Evolutionary conservation across 1,284 basidiomycete species (phyloP).

Genomic region (Rhodotorula sp.): DNA sequence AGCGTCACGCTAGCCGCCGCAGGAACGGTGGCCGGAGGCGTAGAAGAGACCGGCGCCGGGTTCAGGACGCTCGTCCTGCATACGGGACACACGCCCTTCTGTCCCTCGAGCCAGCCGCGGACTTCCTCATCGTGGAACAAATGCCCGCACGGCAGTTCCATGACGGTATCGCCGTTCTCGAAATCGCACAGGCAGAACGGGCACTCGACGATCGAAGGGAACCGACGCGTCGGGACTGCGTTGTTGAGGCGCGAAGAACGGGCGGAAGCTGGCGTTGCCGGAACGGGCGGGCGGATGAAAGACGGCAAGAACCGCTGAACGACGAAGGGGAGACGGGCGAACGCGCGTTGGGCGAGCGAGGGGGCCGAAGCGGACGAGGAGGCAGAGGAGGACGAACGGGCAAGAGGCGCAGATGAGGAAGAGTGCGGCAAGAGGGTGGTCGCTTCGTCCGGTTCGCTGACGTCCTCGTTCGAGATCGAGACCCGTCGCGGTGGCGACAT

Average conservation of each 20-base stretch:
- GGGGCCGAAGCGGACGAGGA: background rate
- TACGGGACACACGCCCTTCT: slow-evolving; percentile 61
- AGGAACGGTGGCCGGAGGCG: background rate
- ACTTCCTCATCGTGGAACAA: slow-evolving; percentile 82
- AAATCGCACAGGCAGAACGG: slow-evolving; percentile 87
- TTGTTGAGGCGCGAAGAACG: slow-evolving; percentile 1
- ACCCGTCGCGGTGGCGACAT: background rate
- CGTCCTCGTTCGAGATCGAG: background rate
- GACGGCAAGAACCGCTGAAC: background rate
- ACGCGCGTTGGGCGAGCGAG: slow-evolving; percentile 3
- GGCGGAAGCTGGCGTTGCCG: background rate
- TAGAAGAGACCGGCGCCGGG: background rate
- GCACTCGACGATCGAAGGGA: slow-evolving; percentile 59
- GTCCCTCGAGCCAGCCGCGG: slow-evolving; percentile 82
- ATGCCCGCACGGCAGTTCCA: slow-evolving; percentile 85
- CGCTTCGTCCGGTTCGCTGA: slow-evolving; percentile 10
- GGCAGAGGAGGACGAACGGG: too few species aligned
- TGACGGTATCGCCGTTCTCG: slow-evolving; percentile 75
- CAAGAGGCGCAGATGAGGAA: background rate
- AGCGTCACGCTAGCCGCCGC: background rate
- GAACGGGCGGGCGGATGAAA: background rate
- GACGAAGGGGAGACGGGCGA: slow-evolving; percentile 7
- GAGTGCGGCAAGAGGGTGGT: slow-evolving; percentile 17
- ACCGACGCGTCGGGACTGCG: slow-evolving; percentile 12
- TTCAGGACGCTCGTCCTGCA: slow-evolving; percentile 16